These are phyloP conservation scores for Neonectria faginata DNA, from an alignment of 2,329 filamentous ascomycete genomes.

Conservation along the genomic window DNA sequence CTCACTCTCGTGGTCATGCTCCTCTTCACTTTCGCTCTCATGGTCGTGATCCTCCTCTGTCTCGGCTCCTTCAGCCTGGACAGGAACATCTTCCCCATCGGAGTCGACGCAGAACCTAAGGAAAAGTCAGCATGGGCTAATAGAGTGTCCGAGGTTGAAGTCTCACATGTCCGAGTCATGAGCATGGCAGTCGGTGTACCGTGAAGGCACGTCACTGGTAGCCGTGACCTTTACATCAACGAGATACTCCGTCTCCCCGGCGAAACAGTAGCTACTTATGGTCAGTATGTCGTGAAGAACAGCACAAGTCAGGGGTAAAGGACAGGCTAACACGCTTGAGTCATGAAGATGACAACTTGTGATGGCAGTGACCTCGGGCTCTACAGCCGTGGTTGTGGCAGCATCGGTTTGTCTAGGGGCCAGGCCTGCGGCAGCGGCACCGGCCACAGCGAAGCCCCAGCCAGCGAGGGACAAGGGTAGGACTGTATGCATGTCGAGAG, in stretches of 20 bases:
- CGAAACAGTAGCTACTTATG: slow-evolving; percentile 57
- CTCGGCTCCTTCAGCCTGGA: slow-evolving; percentile 56
- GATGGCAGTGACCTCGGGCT: slow-evolving; percentile 51
- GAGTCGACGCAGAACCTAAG: slow-evolving; percentile 71
- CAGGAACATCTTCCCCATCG: slow-evolving; percentile 70
- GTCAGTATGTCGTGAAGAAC: background rate
- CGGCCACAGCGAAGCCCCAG: slow-evolving; percentile 34
- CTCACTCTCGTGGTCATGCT: slow-evolving; percentile 32
- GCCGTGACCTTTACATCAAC: slow-evolving; percentile 63
- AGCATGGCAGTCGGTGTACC: slow-evolving; percentile 73
- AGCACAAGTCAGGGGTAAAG: background rate
- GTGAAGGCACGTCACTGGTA: slow-evolving; percentile 66
- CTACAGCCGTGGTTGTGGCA: slow-evolving; percentile 40
- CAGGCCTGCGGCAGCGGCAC: slow-evolving; percentile 36
- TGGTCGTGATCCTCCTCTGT: slow-evolving; percentile 35
- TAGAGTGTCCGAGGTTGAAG: background rate
- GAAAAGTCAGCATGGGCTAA: slow-evolving; percentile 18
- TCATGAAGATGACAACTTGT: slow-evolving; percentile 58
- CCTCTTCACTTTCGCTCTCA: slow-evolving; percentile 33
- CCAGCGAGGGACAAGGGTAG: slow-evolving; percentile 31
- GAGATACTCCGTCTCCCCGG: slow-evolving; percentile 56
- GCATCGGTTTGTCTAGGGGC: slow-evolving; percentile 49
- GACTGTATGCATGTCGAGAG: slow-evolving; percentile 30
- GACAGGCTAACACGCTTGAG: slow-evolving; percentile 51
- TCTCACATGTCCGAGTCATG: slow-evolving; percentile 69